Evolutionary conservation across 345 rosid species (phyloP).

Genomic region (Carallia brachiata): DNA sequence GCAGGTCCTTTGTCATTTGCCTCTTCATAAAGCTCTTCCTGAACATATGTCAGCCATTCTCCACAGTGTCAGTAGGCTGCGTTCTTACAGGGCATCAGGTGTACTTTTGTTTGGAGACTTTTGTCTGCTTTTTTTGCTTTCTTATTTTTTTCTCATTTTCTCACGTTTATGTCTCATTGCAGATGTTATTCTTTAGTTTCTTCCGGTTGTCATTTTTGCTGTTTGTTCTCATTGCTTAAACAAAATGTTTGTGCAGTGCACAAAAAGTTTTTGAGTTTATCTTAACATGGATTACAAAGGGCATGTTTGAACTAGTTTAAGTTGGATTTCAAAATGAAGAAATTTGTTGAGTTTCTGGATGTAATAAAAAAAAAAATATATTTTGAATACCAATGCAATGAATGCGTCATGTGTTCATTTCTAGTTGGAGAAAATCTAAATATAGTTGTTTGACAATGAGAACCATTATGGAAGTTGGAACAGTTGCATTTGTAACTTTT

Average conservation of each 20-base stretch:
- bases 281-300: background rate
- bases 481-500: background rate
- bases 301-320: background rate
- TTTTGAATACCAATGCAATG: background rate
- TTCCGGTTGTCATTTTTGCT: background rate
- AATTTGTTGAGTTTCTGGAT: background rate
- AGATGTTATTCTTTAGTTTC: background rate
- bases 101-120: conserved; percentile 33
- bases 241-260: background rate
- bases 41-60: conserved; percentile 90
- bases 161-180: background rate
- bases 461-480: background rate
- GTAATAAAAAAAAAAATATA: too few species aligned
- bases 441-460: background rate
- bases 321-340: background rate
- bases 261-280: background rate
- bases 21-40: conserved; percentile 82
- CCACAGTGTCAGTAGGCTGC: conserved; percentile 78
- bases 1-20: conserved; percentile 88
- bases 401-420: background rate
- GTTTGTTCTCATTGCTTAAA: conserved; percentile 7
- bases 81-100: conserved; percentile 87
- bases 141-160: background rate
- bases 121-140: background rate
- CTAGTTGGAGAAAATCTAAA: background rate